These are phyloP conservation scores for Camelina laxa DNA, from an alignment of 345 rosid species.

Conservation along the genomic window DNA sequence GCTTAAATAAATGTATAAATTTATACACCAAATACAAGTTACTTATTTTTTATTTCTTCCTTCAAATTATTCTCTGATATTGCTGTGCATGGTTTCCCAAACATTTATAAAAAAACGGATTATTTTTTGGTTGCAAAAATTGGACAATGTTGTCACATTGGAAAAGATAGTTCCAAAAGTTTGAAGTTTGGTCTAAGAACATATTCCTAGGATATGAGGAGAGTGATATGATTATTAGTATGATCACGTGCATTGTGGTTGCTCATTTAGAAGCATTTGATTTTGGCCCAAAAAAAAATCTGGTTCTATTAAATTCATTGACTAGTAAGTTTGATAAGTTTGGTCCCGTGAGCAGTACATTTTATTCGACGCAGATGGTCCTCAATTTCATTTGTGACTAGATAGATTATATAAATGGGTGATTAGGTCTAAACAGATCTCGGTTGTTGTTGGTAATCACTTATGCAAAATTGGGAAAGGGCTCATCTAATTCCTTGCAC, in stretches of 20 bases:
- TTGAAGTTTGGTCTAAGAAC: conserved; percentile 13
- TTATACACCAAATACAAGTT: background rate
- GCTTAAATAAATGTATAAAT: background rate
- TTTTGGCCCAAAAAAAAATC: background rate
- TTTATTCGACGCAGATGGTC: background rate
- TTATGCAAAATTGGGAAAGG: background rate
- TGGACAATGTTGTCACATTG: too few relatives aligned
- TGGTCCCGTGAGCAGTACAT: background rate
- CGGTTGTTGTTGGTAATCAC: background rate
- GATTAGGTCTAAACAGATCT: background rate
- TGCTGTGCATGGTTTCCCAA: background rate
- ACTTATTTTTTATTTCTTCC: too few relatives aligned
- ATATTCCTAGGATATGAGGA: background rate
- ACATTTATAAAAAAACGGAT: background rate
- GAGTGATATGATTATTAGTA: conserved; percentile 2
- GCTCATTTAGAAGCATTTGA: conserved; percentile 22
- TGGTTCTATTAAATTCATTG: background rate
- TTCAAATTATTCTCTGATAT: background rate
- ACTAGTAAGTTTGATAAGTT: background rate
- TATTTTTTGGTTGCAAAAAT: background rate
- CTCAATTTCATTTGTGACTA: background rate
- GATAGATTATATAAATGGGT: background rate
- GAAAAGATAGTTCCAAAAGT: conserved; percentile 14
- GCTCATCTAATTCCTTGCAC: background rate
- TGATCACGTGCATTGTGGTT: conserved; percentile 28